Evolutionary conservation across 306 rosid genomes (phyloP).

Genomic region (Phaseolus lunatus): DNA sequence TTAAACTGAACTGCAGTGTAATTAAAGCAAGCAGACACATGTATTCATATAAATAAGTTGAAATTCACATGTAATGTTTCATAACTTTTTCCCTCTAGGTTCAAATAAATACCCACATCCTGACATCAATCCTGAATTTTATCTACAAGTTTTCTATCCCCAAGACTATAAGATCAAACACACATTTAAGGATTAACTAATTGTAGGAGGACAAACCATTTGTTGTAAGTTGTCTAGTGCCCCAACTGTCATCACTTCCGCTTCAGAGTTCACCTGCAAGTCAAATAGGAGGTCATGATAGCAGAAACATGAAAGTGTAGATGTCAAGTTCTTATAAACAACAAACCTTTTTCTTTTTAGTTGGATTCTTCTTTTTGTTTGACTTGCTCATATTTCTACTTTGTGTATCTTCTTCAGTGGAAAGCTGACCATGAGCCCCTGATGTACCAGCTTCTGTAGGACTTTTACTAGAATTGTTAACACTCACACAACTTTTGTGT

Average conservation of each 20-base stretch:
- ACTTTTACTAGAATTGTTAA: constrained; percentile 68
- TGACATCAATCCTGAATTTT: constrained; percentile 21
- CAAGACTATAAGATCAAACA: constrained; percentile 28
- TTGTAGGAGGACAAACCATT: constrained; percentile 72
- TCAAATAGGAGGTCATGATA: constrained; percentile 44
- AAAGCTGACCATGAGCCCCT: constrained; percentile 72
- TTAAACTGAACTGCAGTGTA: constrained; percentile 30
- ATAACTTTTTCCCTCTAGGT: constrained; percentile 4
- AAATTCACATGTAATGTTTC: constrained; percentile 31
- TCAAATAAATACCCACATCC: constrained; percentile 28
- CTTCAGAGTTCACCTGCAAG: constrained; percentile 77
- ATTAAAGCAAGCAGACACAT: constrained; percentile 39
- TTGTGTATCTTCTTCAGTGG: constrained; percentile 80
- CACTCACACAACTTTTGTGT: constrained; percentile 66
- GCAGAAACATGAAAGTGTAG: constrained; percentile 14
- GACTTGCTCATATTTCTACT: constrained; percentile 79
- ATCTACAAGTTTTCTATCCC: neutral
- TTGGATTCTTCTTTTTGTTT: constrained; percentile 82
- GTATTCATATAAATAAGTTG: constrained; percentile 27
- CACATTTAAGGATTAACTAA: constrained; percentile 36
- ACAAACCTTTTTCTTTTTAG: constrained; percentile 93
- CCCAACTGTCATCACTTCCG: constrained; percentile 79
- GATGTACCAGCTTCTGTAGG: constrained; percentile 78
- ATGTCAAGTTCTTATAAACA: constrained; percentile 33
- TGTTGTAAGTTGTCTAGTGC: constrained; percentile 92